Base-by-base conservation (phyloP, 306 rosid genomes). In the Leucaena leucocephala region DNA sequence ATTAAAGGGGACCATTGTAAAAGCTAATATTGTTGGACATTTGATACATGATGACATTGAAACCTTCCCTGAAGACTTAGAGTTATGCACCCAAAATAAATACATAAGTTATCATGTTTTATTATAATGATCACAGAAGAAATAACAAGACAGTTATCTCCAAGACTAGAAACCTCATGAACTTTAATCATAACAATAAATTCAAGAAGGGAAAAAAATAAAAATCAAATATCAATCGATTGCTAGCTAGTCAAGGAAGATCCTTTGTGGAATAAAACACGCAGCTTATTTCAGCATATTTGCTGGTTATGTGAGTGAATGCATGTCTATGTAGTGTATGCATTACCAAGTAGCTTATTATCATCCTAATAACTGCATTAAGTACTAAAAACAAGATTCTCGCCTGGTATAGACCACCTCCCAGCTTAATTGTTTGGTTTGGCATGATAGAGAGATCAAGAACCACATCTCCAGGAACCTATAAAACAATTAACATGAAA, bases 401-500 rank as follows among this genome's bases (percentile, higher is more conserved):
- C 61, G 88, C 98, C 96, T 91, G 99, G 42, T 85, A 89, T 44
- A 95, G 91, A 72, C 99, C 98, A 0, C 97, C 88, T 54, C 98
- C 99, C 39, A 95, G 98, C 90, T 91, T 94, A 75, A 94, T 88
- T 19, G 97, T 94, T 66, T 89, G 93, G 82, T 94, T 88, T 50
- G 87, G 54, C 97, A 94, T 88, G 88, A 12, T 84, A 46, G 97
- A 88, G n/a, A 94, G 88, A 68, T 94, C 95, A 52, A 95, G 92
- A 72, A 87, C 91, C 70, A 88, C 92, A 78, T 94, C 98, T 33
- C 98, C 98, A 12, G 97, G 97, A 61, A 83, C 89, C 98, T 94
- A 71, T 17, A 68, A 57, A 84, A 78, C 74, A 76, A 77, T 46
- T n/a, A 8, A 43, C 7, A 13, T 2, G 15, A 78, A 7, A 36